Percentiles rank a stretch among this genome's conserved stretches.
Conservation (phyloP, 768 basidiomycete genomes). For the Neoboletus subvelutipes region DNA sequence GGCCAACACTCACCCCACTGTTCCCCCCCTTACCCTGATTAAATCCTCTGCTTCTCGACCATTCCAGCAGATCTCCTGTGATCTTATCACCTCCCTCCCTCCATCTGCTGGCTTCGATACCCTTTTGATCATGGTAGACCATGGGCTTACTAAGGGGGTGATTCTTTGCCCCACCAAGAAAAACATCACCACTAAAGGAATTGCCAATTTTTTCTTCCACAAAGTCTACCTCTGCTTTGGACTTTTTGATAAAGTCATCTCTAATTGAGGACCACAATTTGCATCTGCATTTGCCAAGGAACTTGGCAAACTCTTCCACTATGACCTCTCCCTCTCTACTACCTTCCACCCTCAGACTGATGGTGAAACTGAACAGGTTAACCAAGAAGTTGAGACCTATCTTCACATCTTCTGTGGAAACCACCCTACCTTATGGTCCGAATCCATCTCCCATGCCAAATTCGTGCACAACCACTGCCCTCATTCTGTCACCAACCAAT, state of each 20-base stretch:
- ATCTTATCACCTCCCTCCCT: background rate
- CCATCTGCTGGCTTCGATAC: background rate
- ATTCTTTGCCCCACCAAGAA: background rate
- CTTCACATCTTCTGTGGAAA: background rate
- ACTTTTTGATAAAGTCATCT: too few relatives aligned
- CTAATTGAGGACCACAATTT: too few relatives aligned
- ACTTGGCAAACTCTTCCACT: too few relatives aligned
- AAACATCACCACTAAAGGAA: too few relatives aligned
- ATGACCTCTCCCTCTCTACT: background rate
- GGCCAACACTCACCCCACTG: background rate
- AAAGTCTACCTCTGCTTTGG: too few relatives aligned
- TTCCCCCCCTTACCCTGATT: accelerated
- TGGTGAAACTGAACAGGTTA: background rate
- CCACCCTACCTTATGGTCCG: background rate
- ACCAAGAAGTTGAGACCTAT: background rate
- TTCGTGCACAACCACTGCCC: background rate
- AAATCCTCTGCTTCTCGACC: accelerated
- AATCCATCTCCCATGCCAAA: background rate
- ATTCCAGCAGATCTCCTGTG: background rate
- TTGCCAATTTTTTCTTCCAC: too few relatives aligned
- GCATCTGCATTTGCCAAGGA: too few relatives aligned
- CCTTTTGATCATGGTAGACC: background rate
- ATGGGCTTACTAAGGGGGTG: background rate
- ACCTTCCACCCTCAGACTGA: background rate
- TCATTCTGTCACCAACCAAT: background rate